Evolutionary conservation across 2,329 filamentous ascomycete genomes (phyloP).

Genomic region (Microascus cirrosus): DNA sequence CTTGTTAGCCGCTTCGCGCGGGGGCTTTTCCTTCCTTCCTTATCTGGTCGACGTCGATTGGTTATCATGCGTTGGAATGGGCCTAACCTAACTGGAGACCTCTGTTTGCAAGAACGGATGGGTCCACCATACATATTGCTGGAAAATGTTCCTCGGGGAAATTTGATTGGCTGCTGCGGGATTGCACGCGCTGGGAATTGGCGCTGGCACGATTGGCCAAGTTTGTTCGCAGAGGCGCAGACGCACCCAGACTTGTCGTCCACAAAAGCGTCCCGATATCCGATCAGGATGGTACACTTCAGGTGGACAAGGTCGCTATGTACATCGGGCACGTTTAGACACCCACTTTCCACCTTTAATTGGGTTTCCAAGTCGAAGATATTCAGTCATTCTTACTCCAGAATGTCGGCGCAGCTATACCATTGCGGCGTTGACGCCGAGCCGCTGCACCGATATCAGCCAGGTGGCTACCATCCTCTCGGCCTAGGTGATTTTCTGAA

Average conservation of each 20-base stretch:
- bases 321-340: neutral
- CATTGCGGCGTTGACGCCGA: conserved; percentile 9
- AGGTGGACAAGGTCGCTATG: neutral
- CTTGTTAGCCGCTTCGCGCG: too few species aligned
- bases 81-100: too few species aligned
- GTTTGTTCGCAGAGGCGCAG: neutral
- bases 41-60: too few species aligned
- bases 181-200: too few species aligned
- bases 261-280: neutral
- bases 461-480: conserved; percentile 29
- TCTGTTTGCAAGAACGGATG: too few species aligned
- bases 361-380: neutral
- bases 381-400: neutral
- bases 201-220: neutral
- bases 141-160: too few species aligned
- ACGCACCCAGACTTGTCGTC: neutral
- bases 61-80: too few species aligned
- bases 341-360: neutral
- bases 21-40: too few species aligned
- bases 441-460: conserved; percentile 15
- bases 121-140: too few species aligned
- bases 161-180: too few species aligned
- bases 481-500: conserved; percentile 24
- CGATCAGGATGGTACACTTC: neutral
- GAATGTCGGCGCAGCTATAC: neutral